A percentile compares a stretch with the other conserved stretches of the same genome.
These are phyloP conservation scores for Botrytis cinerea DNA, from an alignment of 2,329 filamentous ascomycete genomes.

Conservation along the genomic window DNA sequence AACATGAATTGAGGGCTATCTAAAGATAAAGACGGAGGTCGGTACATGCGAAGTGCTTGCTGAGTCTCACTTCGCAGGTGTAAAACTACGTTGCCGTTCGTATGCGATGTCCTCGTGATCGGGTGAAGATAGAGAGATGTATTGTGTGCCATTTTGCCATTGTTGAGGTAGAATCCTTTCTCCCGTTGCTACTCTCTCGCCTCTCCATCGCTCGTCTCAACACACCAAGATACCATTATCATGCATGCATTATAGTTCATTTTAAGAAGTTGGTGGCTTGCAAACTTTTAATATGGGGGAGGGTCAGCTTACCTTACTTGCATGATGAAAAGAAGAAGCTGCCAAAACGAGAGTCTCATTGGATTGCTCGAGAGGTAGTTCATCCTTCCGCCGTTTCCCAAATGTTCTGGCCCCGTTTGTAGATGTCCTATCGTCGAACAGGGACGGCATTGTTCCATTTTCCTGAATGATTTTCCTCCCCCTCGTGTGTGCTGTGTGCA, in stretches of 20 bases:
- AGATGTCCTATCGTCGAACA: not conserved
- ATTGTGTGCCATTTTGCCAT: not conserved
- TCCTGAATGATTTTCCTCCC: not conserved
- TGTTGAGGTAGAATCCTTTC: not conserved
- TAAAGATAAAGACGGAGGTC: not conserved
- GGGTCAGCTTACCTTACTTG: slow-evolving; percentile 1
- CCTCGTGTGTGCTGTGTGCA: not conserved
- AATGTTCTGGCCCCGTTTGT: not conserved
- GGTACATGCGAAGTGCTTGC: not conserved
- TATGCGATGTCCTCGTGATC: slow-evolving; percentile 20
- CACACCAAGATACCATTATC: not conserved
- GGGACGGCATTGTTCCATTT: not conserved
- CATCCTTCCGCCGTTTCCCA: not conserved
- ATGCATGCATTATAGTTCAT: not conserved
- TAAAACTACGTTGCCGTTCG: not conserved
- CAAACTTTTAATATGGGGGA: not conserved
- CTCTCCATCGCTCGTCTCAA: too few relatives aligned
- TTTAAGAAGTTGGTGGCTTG: not conserved
- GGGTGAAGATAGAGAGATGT: slow-evolving; percentile 18
- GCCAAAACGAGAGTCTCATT: not conserved
- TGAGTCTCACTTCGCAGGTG: not conserved
- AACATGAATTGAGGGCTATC: slow-evolving; percentile 8
- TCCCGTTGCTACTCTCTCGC: not conserved
- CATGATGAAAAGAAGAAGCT: not conserved
- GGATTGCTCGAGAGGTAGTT: not conserved